These are phyloP conservation scores for Leishmania lainsoni DNA, from an alignment of 208 protist species.

Conservation along the genomic window DNA sequence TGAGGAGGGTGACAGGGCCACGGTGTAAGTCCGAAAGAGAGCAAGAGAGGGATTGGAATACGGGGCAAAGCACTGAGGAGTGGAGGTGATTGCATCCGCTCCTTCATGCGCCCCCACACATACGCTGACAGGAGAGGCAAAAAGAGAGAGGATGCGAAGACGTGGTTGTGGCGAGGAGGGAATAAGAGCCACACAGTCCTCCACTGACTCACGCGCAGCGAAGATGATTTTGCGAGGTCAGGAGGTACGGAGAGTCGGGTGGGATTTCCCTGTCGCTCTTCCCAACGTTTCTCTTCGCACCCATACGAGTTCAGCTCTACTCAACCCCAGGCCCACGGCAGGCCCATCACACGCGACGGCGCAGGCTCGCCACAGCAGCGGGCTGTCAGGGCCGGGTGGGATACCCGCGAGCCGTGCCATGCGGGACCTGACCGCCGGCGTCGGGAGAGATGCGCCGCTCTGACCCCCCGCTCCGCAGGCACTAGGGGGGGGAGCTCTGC, in stretches of 20 bases:
- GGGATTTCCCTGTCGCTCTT: neutral
- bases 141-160: constrained; percentile 5
- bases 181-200: neutral
- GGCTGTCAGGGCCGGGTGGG: no score
- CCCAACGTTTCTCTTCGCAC: neutral
- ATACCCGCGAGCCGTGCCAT: no score
- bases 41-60: constrained; percentile 6
- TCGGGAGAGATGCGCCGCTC: neutral
- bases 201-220: neutral
- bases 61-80: neutral
- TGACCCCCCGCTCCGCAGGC: neutral
- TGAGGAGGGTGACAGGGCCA: neutral
- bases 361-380: no score
- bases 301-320: neutral
- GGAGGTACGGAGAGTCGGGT: neutral
- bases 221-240: neutral
- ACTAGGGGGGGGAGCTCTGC: no score
- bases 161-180: constrained; percentile 1
- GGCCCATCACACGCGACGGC: neutral
- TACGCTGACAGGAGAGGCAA: neutral
- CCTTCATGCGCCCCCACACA: neutral
- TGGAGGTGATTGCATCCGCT: neutral
- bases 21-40: constrained; percentile 2
- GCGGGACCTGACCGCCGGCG: neutral
- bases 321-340: neutral